Evolutionary conservation across 345 rosid genomes (phyloP), one percentile per base, ranked within the genome.

Genomic region (Populus simonii): DNA sequence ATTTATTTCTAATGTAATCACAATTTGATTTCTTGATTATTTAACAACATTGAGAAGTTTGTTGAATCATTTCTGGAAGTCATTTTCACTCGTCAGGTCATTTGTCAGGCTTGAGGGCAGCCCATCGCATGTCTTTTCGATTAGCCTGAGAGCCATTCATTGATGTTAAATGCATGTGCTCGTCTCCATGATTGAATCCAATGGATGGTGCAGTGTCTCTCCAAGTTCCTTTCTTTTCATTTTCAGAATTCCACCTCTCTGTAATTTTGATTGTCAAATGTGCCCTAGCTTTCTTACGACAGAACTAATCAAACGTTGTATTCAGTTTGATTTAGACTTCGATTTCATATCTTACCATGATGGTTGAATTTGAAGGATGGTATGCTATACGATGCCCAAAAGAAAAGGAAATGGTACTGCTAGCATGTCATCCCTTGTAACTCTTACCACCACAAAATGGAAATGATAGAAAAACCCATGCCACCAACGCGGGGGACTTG

Each of bases 1-100:
- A 12, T 74, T n/a, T 10, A 11, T 38, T 74, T n/a, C 20, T 63
- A 18, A 9, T 74, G 70, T 63, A 74, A 74, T 73, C 65, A 16
- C 16, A 12, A 8, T 25, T n/a, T 23, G 65, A 10, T 59, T 10
- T 53, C 59, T 53, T 53, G 23, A 59, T n/a, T 0, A 9, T 53
- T 53, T 20, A 53, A 53, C 29, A 9, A 10, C 65, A 10, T 3
- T n/a, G 27, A 59, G 65, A 27, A 59, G 65, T n/a, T 7, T 59
- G 13, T 10, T 23, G 65, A 59, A 23, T 23, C 65, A 59, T 20
- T 55, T 55, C 22, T n/a, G 11, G 0, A 22, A 20, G 62, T 55
- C 62, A 55, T 59, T 59, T 23, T 59, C 65, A 57, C 15, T 3
- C 27, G 27, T 9, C 15, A 57, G 63, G 63, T 57, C 27, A n/a